Conservation (phyloP, 2,329 filamentous ascomycete species). For the Colletotrichum tabaci region DNA sequence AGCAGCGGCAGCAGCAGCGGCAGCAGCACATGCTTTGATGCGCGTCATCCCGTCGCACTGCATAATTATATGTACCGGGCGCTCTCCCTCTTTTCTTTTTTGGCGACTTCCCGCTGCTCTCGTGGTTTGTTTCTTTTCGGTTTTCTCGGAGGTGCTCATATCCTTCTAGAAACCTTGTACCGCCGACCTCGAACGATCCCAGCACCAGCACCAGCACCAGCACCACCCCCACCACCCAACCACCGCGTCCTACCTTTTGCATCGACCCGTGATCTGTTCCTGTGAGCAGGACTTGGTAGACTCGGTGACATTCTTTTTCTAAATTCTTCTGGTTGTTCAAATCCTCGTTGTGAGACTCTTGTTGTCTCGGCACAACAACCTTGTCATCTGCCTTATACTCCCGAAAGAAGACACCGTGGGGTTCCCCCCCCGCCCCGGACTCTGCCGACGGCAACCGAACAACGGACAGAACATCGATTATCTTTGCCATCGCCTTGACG, state of each 20-base stretch:
- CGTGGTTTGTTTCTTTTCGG: not conserved
- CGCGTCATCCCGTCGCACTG: slow-evolving; percentile 20
- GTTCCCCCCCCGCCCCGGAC: not conserved
- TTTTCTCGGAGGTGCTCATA: not conserved
- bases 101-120: not conserved
- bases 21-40: slow-evolving; percentile 16
- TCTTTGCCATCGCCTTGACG: not conserved
- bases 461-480: not conserved
- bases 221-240: too few species aligned
- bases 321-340: too few species aligned
- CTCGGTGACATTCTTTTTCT: not conserved
- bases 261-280: not conserved
- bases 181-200: not conserved
- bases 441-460: slow-evolving; percentile 23
- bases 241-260: not conserved
- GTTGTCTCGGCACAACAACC: not conserved
- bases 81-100: not conserved
- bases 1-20: not conserved
- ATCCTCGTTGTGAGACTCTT: not conserved
- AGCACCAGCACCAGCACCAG: too few species aligned
- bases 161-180: not conserved
- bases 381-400: not conserved
- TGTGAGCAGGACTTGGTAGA: not conserved
- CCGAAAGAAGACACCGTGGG: not conserved
- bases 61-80: slow-evolving; percentile 14